Conservation (phyloP, 768 basidiomycete species). For the Trametes gibbosa region DNA sequence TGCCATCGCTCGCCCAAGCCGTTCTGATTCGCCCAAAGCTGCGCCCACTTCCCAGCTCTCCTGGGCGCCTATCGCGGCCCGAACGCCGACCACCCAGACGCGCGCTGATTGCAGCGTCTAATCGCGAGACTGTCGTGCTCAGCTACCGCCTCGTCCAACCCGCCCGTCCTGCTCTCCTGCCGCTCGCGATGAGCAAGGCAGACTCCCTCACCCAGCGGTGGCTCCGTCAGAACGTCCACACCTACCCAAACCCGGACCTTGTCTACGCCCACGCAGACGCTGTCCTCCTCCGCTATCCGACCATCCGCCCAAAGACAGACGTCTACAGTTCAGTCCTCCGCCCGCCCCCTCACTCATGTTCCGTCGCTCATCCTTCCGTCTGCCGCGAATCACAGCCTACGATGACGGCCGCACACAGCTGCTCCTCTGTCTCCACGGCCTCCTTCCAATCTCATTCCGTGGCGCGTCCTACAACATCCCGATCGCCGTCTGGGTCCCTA, state of each 20-base stretch:
- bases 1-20: too few relatives aligned
- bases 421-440: conserved; percentile 86
- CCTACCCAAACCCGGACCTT: conserved; percentile 54
- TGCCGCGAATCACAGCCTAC: conserved; percentile 54
- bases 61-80: not conserved
- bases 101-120: not conserved
- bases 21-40: too few relatives aligned
- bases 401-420: conserved; percentile 94
- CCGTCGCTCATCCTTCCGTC: conserved; percentile 18
- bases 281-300: conserved; percentile 48
- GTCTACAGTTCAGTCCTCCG: conserved; percentile 57
- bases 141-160: not conserved
- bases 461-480: conserved; percentile 89
- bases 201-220: conserved; percentile 47
- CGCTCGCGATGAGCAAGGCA: conserved; percentile 28
- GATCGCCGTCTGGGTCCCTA: conserved; percentile 81
- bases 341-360: conserved; percentile 1
- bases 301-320: conserved; percentile 77
- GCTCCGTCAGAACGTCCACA: conserved; percentile 61
- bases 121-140: not conserved
- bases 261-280: conserved; percentile 64
- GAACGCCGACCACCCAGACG: not conserved
- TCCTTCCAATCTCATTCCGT: conserved; percentile 83
- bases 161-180: too few relatives aligned
- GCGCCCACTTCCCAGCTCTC: not conserved